A percentile compares a stretch with the other conserved stretches of the same genome.
Conservation (phyloP, 2,329 filamentous ascomycete genomes). For the Penicillium psychrosexuale region DNA sequence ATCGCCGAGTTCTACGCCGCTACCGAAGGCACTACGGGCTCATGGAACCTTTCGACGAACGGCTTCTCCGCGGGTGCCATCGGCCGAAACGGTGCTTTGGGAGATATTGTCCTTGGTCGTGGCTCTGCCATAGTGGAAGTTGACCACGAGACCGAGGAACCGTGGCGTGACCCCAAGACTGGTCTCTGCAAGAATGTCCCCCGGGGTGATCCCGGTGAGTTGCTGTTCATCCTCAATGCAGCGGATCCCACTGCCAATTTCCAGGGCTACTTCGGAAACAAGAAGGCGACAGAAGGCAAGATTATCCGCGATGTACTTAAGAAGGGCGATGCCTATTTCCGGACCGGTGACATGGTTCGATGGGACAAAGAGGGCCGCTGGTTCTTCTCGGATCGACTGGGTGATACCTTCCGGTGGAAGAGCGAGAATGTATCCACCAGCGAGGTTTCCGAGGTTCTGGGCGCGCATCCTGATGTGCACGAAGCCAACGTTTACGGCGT, state of each 20-base stretch:
- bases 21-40: slow-evolving; percentile 67
- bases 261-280: slow-evolving; percentile 78
- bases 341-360: slow-evolving; percentile 77
- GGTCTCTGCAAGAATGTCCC: slow-evolving; percentile 63
- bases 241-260: slow-evolving; percentile 63
- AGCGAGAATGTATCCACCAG: slow-evolving; percentile 78
- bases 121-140: slow-evolving; percentile 62
- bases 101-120: slow-evolving; percentile 52
- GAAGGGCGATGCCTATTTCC: slow-evolving; percentile 78
- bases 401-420: slow-evolving; percentile 59
- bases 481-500: slow-evolving; percentile 90
- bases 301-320: slow-evolving; percentile 69
- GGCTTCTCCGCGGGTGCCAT: slow-evolving; percentile 73
- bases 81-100: slow-evolving; percentile 66
- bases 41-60: slow-evolving; percentile 72
- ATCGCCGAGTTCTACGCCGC: slow-evolving; percentile 80
- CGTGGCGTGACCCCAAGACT: slow-evolving; percentile 64
- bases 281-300: slow-evolving; percentile 67
- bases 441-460: slow-evolving; percentile 75
- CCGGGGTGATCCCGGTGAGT: slow-evolving; percentile 67
- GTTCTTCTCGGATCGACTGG: slow-evolving; percentile 70
- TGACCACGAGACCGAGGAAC: slow-evolving; percentile 67
- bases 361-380: slow-evolving; percentile 67
- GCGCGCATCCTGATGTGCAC: slow-evolving; percentile 61
- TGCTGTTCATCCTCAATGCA: slow-evolving; percentile 68